Percentiles rank a stretch among this genome's conserved stretches.
Evolutionary conservation across 768 basidiomycete species (phyloP).

Genomic region (Trametes punicea): DNA sequence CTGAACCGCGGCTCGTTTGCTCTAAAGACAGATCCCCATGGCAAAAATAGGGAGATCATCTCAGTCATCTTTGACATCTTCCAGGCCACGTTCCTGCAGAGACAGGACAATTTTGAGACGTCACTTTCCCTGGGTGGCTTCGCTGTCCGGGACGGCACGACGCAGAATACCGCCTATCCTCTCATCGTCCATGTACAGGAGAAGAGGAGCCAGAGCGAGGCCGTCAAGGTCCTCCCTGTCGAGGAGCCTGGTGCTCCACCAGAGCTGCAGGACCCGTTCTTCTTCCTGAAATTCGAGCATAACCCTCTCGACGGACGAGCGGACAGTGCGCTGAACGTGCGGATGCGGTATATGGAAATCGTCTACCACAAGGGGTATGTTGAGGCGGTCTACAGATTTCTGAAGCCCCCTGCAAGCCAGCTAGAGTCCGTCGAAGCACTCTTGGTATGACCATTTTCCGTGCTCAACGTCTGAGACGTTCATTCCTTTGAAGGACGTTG

Average conservation of each 20-base stretch:
- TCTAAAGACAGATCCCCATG: conserved; percentile 72
- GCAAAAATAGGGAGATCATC: conserved; percentile 63
- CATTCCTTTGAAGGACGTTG: conserved; percentile 60
- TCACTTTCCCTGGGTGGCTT: conserved; percentile 83
- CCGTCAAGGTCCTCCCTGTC: conserved; percentile 15
- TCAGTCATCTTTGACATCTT: conserved; percentile 87
- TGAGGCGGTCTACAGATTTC: conserved; percentile 87
- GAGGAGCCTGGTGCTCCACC: conserved; percentile 18
- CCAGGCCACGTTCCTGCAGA: conserved; percentile 77
- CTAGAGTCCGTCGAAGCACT: conserved; percentile 94
- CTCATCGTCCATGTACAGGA: conserved; percentile 88
- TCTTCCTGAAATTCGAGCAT: conserved; percentile 87
- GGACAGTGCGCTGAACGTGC: conserved; percentile 84
- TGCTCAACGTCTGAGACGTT: not conserved
- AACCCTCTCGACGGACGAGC: conserved; percentile 90
- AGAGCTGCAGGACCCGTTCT: conserved; percentile 57
- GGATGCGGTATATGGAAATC: conserved; percentile 94
- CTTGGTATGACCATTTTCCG: conserved; percentile 47
- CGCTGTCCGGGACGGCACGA: conserved; percentile 90
- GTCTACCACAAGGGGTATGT: conserved; percentile 94
- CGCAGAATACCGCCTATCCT: conserved; percentile 70
- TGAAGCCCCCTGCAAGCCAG: conserved; percentile 92
- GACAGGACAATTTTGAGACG: conserved; percentile 83
- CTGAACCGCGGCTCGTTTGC: conserved; percentile 88
- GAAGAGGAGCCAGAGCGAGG: conserved; percentile 24